Conservation (phyloP, 2,329 filamentous ascomycete species). For the Fusarium brachygibbosum region DNA sequence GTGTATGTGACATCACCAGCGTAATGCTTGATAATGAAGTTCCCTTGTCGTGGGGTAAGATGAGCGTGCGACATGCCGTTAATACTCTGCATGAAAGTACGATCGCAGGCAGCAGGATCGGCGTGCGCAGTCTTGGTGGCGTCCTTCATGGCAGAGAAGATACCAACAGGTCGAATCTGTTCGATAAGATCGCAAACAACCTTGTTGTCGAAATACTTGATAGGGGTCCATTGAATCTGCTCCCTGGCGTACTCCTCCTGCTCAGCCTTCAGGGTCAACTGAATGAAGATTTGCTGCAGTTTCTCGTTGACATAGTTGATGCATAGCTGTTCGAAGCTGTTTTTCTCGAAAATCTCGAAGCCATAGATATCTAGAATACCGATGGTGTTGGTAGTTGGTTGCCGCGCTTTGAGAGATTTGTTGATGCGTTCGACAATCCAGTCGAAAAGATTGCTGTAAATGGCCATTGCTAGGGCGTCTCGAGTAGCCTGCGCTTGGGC, state of each 20-base stretch:
- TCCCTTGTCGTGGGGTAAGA: conserved; percentile 90
- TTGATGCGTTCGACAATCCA: conserved; percentile 98
- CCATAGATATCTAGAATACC: conserved; percentile 99
- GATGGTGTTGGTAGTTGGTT: conserved; percentile 83
- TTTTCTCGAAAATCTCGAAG: conserved; percentile 99
- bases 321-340: conserved; percentile 98
- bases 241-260: conserved; percentile 97
- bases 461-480: conserved; percentile 93
- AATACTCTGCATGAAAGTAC: conserved; percentile 93
- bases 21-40: conserved; percentile 99
- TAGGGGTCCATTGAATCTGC: conserved; percentile 98
- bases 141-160: conserved; percentile 97
- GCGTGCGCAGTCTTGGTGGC: conserved; percentile 98
- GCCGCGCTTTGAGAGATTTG: conserved; percentile 83
- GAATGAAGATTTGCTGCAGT: conserved; percentile 98
- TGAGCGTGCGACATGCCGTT: conserved; percentile 93
- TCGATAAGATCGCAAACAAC: conserved; percentile 98
- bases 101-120: conserved; percentile 92
- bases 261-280: conserved; percentile 94
- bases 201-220: conserved; percentile 99
- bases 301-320: conserved; percentile 99
- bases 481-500: conserved; percentile 88
- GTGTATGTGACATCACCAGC: conserved; percentile 96
- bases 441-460: conserved; percentile 97
- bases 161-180: conserved; percentile 86